Percentiles rank a stretch among this genome's conserved stretches.
These are phyloP conservation scores for Vigna unguiculata DNA, from an alignment of 306 rosid genomes.

Conservation along the genomic window DNA sequence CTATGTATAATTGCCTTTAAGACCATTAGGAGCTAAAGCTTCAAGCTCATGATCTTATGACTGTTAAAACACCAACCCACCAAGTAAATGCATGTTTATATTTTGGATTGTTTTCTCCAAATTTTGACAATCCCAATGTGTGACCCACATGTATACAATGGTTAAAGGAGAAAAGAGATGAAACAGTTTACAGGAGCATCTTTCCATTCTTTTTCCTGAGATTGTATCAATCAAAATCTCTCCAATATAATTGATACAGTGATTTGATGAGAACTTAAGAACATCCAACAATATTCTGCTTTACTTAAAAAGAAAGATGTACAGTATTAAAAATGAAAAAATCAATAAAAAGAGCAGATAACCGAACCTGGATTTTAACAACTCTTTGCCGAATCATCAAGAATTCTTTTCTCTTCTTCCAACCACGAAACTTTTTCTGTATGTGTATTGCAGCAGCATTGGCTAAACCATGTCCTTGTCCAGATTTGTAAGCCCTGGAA, in stretches of 20 bases:
- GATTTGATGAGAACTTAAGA: conserved; percentile 25
- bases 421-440: conserved; percentile 94
- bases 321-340: conserved; percentile 31
- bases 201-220: conserved; percentile 6
- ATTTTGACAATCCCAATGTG: conserved; percentile 8
- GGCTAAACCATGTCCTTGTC: conserved; percentile 57
- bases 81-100: conserved; percentile 1
- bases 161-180: conserved; percentile 4
- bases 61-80: neutral
- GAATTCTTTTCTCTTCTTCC: conserved; percentile 91
- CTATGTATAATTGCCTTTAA: conserved; percentile 13
- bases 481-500: conserved; percentile 58
- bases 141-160: neutral
- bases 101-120: conserved; percentile 13
- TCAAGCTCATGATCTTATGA: conserved; percentile 7
- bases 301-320: neutral
- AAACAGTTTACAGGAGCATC: conserved; percentile 8
- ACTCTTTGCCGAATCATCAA: conserved; percentile 82
- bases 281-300: neutral
- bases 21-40: neutral
- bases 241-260: conserved; percentile 9
- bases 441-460: conserved; percentile 75
- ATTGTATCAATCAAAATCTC: conserved; percentile 29
- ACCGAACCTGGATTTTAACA: conserved; percentile 86
- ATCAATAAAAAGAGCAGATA: conserved; percentile 25